A percentile compares a stretch with the other conserved stretches of the same genome.
Evolutionary conservation across 2,329 filamentous ascomycete genomes (phyloP).

Genomic region (Epichloe brachyelytri): DNA sequence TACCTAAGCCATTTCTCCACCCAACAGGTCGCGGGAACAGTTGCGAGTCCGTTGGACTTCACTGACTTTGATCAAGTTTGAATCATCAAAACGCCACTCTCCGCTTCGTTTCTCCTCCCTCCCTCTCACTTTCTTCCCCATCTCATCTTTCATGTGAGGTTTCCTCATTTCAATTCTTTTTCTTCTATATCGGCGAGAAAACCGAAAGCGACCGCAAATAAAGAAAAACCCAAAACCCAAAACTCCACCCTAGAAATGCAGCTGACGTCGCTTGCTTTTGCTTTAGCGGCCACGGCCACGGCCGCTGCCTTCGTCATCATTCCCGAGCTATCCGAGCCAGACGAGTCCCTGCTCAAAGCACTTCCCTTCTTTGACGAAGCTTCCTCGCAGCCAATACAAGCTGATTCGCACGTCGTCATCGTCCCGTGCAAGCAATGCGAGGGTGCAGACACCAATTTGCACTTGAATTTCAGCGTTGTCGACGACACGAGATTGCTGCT

Average conservation of each 20-base stretch:
- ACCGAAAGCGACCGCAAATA: too few relatives aligned
- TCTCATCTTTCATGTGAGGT: background rate
- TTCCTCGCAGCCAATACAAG: constrained; percentile 22
- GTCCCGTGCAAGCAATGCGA: constrained; percentile 43
- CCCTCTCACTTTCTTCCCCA: background rate
- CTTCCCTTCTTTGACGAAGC: constrained; percentile 23
- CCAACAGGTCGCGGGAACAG: background rate
- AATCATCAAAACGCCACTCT: background rate
- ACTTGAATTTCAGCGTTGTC: constrained; percentile 42
- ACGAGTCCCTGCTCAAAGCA: constrained; percentile 29
- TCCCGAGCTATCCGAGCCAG: constrained; percentile 31
- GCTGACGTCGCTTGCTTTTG: constrained; percentile 18
- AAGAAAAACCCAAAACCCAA: background rate
- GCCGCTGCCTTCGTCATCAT: constrained; percentile 40
- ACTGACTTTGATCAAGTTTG: background rate
- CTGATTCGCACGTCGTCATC: constrained; percentile 27
- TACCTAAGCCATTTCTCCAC: too few relatives aligned
- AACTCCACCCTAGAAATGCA: constrained; percentile 15
- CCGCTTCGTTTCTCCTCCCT: background rate
- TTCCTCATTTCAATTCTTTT: background rate
- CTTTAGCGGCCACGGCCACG: constrained; percentile 20
- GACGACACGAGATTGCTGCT: constrained; percentile 36
- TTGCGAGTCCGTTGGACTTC: background rate
- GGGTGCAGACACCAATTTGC: constrained; percentile 31
- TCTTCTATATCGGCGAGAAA: background rate